phyloP scores from a whole-genome alignment of 73 alveolate species.

The Paramecium biaurelia region DNA sequence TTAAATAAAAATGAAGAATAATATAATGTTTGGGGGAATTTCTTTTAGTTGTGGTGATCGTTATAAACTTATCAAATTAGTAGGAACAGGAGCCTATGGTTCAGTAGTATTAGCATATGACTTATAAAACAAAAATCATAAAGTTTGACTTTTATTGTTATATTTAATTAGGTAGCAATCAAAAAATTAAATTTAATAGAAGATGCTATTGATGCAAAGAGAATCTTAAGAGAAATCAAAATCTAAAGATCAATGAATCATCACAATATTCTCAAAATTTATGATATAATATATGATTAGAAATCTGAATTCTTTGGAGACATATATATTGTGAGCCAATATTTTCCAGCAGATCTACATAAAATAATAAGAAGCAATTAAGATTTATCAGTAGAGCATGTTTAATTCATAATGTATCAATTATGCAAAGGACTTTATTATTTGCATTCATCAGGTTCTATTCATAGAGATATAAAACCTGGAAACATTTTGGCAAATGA shows the following conservation, averaged over 20 bases:
- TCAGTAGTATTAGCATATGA: conserved; percentile 86
- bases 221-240: conserved; percentile 86
- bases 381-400: conserved; percentile 54
- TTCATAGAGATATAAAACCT: conserved; percentile 88
- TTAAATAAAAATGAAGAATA: not conserved
- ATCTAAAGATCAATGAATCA: conserved; percentile 78
- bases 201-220: conserved; percentile 88
- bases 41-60: conserved; percentile 47
- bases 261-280: conserved; percentile 72
- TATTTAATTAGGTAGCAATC: conserved; percentile 80
- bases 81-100: conserved; percentile 89
- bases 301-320: conserved; percentile 67
- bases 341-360: conserved; percentile 88
- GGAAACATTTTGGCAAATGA: conserved; percentile 81
- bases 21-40: not conserved
- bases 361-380: conserved; percentile 66
- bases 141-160: not conserved
- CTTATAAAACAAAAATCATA: conserved; percentile 54
- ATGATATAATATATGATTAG: conserved; percentile 68
- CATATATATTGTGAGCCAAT: conserved; percentile 79
- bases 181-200: conserved; percentile 87
- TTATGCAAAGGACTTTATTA: conserved; percentile 63
- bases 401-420: conserved; percentile 49
- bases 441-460: conserved; percentile 75
- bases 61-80: conserved; percentile 41